Percentiles rank a stretch among this genome's conserved stretches.
phyloP scores from a whole-genome alignment of 495 filamentous ascomycete genomes.

The Opeltia flavorubescens region DNA sequence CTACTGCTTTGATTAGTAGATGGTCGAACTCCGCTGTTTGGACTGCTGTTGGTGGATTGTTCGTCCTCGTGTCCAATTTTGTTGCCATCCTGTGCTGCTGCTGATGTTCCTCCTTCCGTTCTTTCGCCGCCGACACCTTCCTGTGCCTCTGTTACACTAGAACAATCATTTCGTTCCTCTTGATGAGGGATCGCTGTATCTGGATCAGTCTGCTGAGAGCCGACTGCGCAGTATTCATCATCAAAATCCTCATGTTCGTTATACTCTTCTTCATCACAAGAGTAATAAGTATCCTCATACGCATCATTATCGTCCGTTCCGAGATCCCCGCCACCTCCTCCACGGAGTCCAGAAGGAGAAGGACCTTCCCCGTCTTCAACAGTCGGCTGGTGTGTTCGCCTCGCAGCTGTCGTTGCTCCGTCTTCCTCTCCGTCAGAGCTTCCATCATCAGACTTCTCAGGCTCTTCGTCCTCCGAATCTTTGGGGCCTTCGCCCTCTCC shows the following conservation, averaged over 20 bases:
- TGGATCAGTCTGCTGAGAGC: neutral
- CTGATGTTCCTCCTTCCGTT: too few relatives aligned
- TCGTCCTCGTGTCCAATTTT: too few relatives aligned
- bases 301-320: neutral
- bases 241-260: neutral
- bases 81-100: too few relatives aligned
- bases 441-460: neutral
- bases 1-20: too few relatives aligned
- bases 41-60: too few relatives aligned
- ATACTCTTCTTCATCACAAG: neutral
- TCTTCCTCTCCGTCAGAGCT: neutral
- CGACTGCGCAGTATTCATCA: neutral
- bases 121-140: too few relatives aligned
- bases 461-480: slow-evolving; percentile 1
- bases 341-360: neutral
- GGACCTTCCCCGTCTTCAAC: neutral
- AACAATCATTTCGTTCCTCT: neutral
- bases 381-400: neutral
- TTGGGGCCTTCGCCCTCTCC: neutral
- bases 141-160: neutral
- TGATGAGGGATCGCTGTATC: too few relatives aligned
- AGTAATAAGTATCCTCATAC: neutral
- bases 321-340: neutral
- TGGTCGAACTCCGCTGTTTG: too few relatives aligned
- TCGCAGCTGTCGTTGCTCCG: neutral